Evolutionary conservation across 257 asterid genomes (phyloP).

Genomic region (Knoxia roxburghii): DNA sequence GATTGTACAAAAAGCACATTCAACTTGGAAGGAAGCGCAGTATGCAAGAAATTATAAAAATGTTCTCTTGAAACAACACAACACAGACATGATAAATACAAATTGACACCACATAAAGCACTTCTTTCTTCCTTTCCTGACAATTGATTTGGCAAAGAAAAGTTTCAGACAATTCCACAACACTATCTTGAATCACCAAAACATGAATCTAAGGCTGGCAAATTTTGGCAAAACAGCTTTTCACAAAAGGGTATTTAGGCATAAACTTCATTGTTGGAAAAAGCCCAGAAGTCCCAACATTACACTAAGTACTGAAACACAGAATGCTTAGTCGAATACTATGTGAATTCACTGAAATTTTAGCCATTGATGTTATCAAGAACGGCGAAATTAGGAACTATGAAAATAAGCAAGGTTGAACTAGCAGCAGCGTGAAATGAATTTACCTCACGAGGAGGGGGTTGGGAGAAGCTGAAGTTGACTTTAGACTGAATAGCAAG

Average conservation of each 20-base stretch:
- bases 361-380: too few relatives aligned
- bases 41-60: neutral
- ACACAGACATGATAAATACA: too few relatives aligned
- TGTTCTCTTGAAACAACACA: too few relatives aligned
- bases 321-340: too few relatives aligned
- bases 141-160: neutral
- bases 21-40: neutral
- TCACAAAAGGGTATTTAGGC: neutral
- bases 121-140: neutral
- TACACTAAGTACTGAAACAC: too few relatives aligned
- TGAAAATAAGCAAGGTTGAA: constrained; percentile 1
- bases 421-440: neutral
- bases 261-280: neutral
- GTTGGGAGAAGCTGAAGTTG: constrained; percentile 86
- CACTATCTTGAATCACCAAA: neutral
- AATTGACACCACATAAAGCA: too few relatives aligned
- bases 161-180: neutral
- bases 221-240: neutral
- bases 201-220: neutral
- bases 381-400: too few relatives aligned
- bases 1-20: neutral
- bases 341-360: too few relatives aligned
- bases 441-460: constrained; percentile 84
- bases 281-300: neutral
- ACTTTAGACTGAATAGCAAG: constrained; percentile 84